Base-by-base conservation (phyloP, 2,329 filamentous ascomycete genomes). In the Sphaerulina populicola region DNA sequence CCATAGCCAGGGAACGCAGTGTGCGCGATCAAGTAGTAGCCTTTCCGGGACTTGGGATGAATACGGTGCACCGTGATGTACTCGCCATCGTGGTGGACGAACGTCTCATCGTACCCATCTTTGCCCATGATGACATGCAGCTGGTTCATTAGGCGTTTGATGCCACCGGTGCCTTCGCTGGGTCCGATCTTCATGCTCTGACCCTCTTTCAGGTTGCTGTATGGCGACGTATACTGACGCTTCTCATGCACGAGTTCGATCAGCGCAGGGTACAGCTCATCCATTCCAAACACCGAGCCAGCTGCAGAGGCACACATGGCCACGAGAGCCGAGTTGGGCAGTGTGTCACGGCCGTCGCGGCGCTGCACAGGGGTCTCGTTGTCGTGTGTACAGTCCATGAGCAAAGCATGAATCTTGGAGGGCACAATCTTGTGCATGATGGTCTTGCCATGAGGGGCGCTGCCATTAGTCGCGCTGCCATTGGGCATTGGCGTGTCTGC, bases 351-450 rank as follows among this genome's bases (percentile, higher is more conserved):
- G 46, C 90, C 90, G 67, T 96, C 90, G 37, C 94, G 80, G 70
- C 96, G 96, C 69, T 98, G 91, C 0, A 91, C 88, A 0, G 93
- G 93, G 2, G 88, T 86, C 71, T 98, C 91, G 62, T 98, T 98
- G 71, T 98, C 93, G 68, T 98, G 93, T 0, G 94, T 98, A 69
- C 94, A 98, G 67, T 98, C 94, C 89, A 97, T 97, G 70, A 98
- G 96, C 1, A 98, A 74, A 0, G 91, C 93, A 59, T 95, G 90
- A 0, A 97, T 85, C 3, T 90, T 88, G 3, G 82, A 86, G n/a
- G 86, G 83, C 59, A 88, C 87, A 68, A 98, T 90, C 55, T 78
- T 84, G 58, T 84, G 85, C 58, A 95, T 77, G 14, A 86, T 79
- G 61, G 91, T 85, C 33, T 75, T 73, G 30, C 73, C 66, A 27